These are phyloP conservation scores for Phytophthora cactorum DNA, from an alignment of 352 stramenopile species.

Conservation along the genomic window DNA sequence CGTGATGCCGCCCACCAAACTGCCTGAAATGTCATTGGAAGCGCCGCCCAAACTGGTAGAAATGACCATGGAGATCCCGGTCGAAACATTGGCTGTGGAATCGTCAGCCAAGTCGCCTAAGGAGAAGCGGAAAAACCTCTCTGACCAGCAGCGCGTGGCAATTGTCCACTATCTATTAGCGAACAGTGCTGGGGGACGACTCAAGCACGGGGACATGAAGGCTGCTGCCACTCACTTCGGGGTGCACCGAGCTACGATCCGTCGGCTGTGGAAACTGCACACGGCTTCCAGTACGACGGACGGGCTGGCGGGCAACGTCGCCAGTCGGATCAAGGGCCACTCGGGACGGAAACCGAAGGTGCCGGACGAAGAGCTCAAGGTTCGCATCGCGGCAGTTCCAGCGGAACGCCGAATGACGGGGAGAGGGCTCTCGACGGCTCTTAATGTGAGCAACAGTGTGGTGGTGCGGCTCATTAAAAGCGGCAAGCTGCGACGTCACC, in stretches of 20 bases:
- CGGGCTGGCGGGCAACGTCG: conserved; percentile 32
- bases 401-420: conserved; percentile 41
- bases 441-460: conserved; percentile 44
- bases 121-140: conserved; percentile 38
- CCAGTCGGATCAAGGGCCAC: conserved; percentile 41
- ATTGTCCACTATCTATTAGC: conserved; percentile 47
- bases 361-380: conserved; percentile 42
- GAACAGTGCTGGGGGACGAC: conserved; percentile 39
- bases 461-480: conserved; percentile 42
- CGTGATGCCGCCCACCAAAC: conserved; percentile 11
- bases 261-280: conserved; percentile 43
- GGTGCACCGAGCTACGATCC: conserved; percentile 41
- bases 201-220: conserved; percentile 47
- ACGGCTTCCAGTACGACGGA: conserved; percentile 22
- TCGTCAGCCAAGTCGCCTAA: conserved; percentile 11
- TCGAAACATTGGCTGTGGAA: not conserved
- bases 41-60: conserved; percentile 15
- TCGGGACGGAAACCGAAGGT: conserved; percentile 44
- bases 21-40: conserved; percentile 15
- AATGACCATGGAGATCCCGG: conserved; percentile 11
- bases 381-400: conserved; percentile 35
- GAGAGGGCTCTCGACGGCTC: conserved; percentile 34
- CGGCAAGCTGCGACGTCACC: conserved; percentile 43
- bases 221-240: conserved; percentile 39
- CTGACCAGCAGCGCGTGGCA: conserved; percentile 35